Conservation (phyloP, 371 early-diverging fungal species). For the Neoconidiobolus thromboides region DNA sequence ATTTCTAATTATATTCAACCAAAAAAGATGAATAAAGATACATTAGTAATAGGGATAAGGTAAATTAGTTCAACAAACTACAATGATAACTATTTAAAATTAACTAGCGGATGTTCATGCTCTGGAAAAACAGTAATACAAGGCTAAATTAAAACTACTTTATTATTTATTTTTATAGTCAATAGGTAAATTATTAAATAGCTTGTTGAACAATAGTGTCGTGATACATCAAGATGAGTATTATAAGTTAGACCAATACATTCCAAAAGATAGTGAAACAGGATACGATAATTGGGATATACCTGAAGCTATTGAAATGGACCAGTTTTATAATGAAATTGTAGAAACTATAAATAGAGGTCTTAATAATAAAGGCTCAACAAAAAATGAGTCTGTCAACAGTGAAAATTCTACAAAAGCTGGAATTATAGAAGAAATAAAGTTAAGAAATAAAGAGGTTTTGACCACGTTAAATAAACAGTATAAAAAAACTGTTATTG, state of each 20-base stretch:
- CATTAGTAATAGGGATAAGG: too few species aligned
- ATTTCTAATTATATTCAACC: too few species aligned
- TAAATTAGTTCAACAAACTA: too few species aligned
- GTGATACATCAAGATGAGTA: slow-evolving; percentile 70
- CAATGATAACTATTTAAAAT: too few species aligned
- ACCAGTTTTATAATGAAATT: slow-evolving; percentile 14
- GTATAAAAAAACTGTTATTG: slow-evolving; percentile 19
- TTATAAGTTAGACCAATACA: slow-evolving; percentile 38
- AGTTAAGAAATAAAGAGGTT: neutral
- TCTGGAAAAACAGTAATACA: slow-evolving; percentile 35
- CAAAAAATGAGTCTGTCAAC: neutral
- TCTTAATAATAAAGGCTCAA: neutral
- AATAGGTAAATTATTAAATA: slow-evolving; percentile 30
- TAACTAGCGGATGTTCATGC: slow-evolving; percentile 31
- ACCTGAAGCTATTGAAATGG: slow-evolving; percentile 52
- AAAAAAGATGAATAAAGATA: too few species aligned
- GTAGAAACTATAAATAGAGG: neutral
- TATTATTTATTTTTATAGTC: slow-evolving; percentile 20
- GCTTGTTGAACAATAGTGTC: slow-evolving; percentile 31
- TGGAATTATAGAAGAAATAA: neutral
- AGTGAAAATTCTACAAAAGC: slow-evolving; percentile 4
- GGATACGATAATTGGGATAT: slow-evolving; percentile 71
- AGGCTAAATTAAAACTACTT: neutral
- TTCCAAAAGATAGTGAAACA: slow-evolving; percentile 41
- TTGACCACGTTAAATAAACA: slow-evolving; percentile 9